Evolutionary conservation across 2,329 filamentous ascomycete species (phyloP).

Genomic region (Epichloe sibirici): DNA sequence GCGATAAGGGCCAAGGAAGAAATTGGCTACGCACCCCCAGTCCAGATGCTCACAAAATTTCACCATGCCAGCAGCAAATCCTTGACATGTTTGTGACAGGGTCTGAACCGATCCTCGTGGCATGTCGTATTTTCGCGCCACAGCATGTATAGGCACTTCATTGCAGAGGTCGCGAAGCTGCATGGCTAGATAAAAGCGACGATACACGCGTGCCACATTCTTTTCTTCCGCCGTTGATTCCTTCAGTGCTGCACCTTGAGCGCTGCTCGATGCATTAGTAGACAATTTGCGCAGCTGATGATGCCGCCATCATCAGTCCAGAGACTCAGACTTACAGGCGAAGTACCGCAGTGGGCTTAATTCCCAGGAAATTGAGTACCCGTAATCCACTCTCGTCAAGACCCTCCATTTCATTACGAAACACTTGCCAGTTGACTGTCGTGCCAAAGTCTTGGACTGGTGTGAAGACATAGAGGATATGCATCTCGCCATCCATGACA

Average conservation of each 20-base stretch:
- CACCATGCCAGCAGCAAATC: conserved; percentile 67
- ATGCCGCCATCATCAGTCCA: neutral
- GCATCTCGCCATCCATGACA: conserved; percentile 72
- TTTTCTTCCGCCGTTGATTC: conserved; percentile 50
- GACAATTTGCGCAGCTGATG: conserved; percentile 8
- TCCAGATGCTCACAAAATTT: conserved; percentile 70
- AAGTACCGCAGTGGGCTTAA: conserved; percentile 56
- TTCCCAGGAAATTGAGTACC: conserved; percentile 54
- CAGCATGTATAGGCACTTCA: conserved; percentile 57
- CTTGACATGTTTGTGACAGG: conserved; percentile 61
- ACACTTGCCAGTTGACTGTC: conserved; percentile 59
- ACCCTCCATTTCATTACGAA: conserved; percentile 56
- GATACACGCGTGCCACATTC: conserved; percentile 50
- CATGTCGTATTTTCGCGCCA: conserved; percentile 58
- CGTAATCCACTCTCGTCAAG: conserved; percentile 61
- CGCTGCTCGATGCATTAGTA: conserved; percentile 30
- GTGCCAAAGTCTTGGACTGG: conserved; percentile 49
- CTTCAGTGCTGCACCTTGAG: conserved; percentile 52
- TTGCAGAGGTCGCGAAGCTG: conserved; percentile 72
- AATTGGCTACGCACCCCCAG: conserved; percentile 41
- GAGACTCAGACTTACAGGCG: conserved; percentile 39
- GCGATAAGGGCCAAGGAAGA: neutral
- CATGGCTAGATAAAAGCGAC: conserved; percentile 61
- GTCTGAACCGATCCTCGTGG: conserved; percentile 61
- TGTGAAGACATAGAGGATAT: conserved; percentile 66